Evolutionary conservation across 75 land plant genomes (phyloP), one percentile per base, ranked within the genome.

Genomic region (Selaginella moellendorffii): DNA sequence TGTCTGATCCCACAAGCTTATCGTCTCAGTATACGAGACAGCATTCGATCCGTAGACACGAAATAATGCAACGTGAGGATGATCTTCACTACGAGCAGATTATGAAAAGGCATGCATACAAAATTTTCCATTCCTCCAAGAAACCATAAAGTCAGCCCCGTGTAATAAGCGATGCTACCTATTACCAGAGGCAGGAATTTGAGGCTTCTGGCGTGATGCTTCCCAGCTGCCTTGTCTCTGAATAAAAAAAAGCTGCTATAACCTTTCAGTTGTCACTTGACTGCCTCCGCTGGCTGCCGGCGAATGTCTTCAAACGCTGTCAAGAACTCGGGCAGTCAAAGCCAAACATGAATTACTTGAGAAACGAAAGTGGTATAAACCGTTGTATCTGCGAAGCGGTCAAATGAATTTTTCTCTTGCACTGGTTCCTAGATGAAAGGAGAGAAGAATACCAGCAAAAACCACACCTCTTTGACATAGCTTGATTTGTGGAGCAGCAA

Each of bases 151-250:
- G 14, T 5, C 46, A 36, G 46, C 5, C n/a, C n/a, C n/a, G n/a
- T n/a, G n/a, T n/a, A n/a, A n/a, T n/a, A n/a, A n/a, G n/a, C n/a
- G 5, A 36, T 36, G 14, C 14, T 14, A 65, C 96, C 87, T 83
- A 90, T 90, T 27, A 96, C 99, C 63, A 81, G 84, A 52, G 82
- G 80, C 68, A 95, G 71, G 54, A 95, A 72, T 46, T 72, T n/a
- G 83, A 63, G 91, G 82, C 54, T 83, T 95, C 24, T 90, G 99
- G 68, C 88, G 74, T 88, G 76, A 64, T 84, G 83, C 56, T 81
- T 73, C 27, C 69, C 91, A 42, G 71, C 62, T 51, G 79, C 80
- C 56, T 79, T 80, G 30, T 77, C 81, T 53, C 76, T 68, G 62
- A 25, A 61, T n/a, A 9, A 2, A 2, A 20, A 36, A 62, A 8